Conservation (phyloP, 805 yeast genomes). For the Candida broadrunensis region DNA sequence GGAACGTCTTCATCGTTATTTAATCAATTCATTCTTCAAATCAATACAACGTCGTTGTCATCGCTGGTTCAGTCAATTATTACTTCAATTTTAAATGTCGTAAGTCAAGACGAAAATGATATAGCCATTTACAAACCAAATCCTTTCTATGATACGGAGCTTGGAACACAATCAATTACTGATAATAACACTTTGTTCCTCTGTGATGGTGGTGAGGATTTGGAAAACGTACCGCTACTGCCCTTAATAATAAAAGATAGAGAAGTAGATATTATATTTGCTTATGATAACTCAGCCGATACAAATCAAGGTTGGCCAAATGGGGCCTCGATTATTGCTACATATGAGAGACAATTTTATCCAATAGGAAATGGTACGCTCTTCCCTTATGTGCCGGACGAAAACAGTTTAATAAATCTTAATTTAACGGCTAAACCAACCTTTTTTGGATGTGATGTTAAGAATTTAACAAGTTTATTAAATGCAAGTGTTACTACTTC, state of each 20-base stretch:
- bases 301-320: conserved; percentile 33
- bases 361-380: conserved; percentile 54
- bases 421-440: conserved; percentile 69
- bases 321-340: conserved; percentile 30
- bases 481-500: conserved; percentile 6
- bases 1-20: conserved; percentile 84
- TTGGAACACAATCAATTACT: conserved; percentile 20
- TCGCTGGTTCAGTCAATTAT: conserved; percentile 18
- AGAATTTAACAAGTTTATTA: conserved; percentile 53
- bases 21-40: conserved; percentile 59
- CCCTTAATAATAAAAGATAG: conserved; percentile 36
- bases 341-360: conserved; percentile 34
- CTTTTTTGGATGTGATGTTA: conserved; percentile 79
- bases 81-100: conserved; percentile 18
- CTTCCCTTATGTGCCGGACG: conserved; percentile 81
- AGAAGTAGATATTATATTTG: conserved; percentile 33
- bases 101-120: conserved; percentile 55
- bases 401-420: conserved; percentile 51
- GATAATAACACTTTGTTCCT: conserved; percentile 24
- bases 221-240: conserved; percentile 34
- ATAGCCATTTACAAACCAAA: conserved; percentile 72
- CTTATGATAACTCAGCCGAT: conserved; percentile 37
- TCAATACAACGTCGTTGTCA: conserved; percentile 41
- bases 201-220: conserved; percentile 43
- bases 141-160: conserved; percentile 48